phyloP scores from a whole-genome alignment of 495 filamentous ascomycete genomes.

The Penicillium atrosanguineum region DNA sequence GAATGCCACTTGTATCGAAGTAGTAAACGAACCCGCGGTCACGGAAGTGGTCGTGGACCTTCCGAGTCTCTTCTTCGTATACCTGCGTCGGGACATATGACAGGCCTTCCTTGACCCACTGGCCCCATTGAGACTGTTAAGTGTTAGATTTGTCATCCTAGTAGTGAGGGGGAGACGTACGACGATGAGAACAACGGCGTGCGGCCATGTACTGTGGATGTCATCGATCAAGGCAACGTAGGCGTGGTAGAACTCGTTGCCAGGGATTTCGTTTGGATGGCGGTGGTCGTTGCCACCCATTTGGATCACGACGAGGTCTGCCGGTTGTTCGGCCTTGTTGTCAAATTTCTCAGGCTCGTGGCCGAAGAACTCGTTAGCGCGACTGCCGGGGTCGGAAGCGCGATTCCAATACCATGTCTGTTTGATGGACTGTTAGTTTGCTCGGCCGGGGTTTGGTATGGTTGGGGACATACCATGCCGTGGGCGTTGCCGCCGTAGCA shows the following conservation, averaged over 20 bases:
- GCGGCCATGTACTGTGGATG: slow-evolving; percentile 59
- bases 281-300: slow-evolving; percentile 69
- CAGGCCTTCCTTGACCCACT: slow-evolving; percentile 52
- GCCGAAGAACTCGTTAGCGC: slow-evolving; percentile 50
- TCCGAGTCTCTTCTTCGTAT: slow-evolving; percentile 52
- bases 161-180: slow-evolving; percentile 30
- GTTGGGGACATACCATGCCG: slow-evolving; percentile 26
- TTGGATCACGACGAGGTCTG: slow-evolving; percentile 66
- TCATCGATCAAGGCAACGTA: slow-evolving; percentile 60
- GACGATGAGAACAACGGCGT: slow-evolving; percentile 62
- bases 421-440: neutral
- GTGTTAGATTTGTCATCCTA: neutral
- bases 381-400: slow-evolving; percentile 56
- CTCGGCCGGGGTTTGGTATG: neutral
- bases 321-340: slow-evolving; percentile 55
- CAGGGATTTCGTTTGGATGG: slow-evolving; percentile 54
- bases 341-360: slow-evolving; percentile 58
- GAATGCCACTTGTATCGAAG: slow-evolving; percentile 64
- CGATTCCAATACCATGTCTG: slow-evolving; percentile 66
- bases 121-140: slow-evolving; percentile 59
- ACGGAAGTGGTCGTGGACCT: slow-evolving; percentile 58
- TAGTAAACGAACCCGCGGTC: slow-evolving; percentile 60
- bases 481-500: slow-evolving; percentile 50
- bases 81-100: slow-evolving; percentile 48
- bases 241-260: slow-evolving; percentile 50